Conservation (phyloP, 768 basidiomycete genomes). For the Mycena vitilis region DNA sequence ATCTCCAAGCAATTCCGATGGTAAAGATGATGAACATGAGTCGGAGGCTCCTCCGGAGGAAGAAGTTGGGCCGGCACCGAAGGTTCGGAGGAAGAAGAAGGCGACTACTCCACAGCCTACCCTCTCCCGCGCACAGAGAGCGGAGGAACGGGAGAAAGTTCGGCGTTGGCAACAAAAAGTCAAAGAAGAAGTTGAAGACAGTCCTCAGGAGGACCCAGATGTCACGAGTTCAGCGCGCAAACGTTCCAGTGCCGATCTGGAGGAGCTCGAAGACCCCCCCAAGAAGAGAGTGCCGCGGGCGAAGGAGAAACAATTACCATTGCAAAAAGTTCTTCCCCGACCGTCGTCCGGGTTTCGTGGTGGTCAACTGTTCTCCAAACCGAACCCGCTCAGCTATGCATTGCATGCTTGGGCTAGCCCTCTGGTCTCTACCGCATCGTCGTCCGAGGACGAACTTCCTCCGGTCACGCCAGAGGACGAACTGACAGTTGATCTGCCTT, state of each 20-base stretch:
- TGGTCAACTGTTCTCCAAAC: slow-evolving; percentile 63
- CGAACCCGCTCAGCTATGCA: slow-evolving; percentile 72
- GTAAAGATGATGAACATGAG: slow-evolving; percentile 24
- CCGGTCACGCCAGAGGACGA: slow-evolving; percentile 72
- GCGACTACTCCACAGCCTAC: slow-evolving; percentile 27
- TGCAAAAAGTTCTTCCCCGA: slow-evolving; percentile 55
- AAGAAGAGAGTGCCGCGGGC: slow-evolving; percentile 45
- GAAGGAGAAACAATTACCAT: slow-evolving; percentile 35
- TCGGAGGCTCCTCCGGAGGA: slow-evolving; percentile 23
- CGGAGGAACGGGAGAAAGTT: slow-evolving; percentile 55
- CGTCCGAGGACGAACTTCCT: slow-evolving; percentile 60
- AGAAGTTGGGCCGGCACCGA: slow-evolving; percentile 9
- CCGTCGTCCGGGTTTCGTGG: slow-evolving; percentile 55
- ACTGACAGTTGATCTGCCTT: slow-evolving; percentile 56
- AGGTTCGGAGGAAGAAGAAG: slow-evolving; percentile 28
- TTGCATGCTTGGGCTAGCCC: slow-evolving; percentile 66
- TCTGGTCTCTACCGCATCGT: slow-evolving; percentile 55
- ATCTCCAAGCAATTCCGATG: slow-evolving; percentile 19
- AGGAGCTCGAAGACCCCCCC: slow-evolving; percentile 48
- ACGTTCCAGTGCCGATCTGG: slow-evolving; percentile 46
- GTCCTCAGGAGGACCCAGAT: slow-evolving; percentile 30
- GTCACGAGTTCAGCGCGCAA: slow-evolving; percentile 43
- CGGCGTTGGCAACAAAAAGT: slow-evolving; percentile 47
- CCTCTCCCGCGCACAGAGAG: slow-evolving; percentile 54
- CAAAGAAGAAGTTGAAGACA: slow-evolving; percentile 35